These are phyloP conservation scores for Adiantum capillusveneris DNA, from an alignment of 75 land plant species.

Conservation along the genomic window DNA sequence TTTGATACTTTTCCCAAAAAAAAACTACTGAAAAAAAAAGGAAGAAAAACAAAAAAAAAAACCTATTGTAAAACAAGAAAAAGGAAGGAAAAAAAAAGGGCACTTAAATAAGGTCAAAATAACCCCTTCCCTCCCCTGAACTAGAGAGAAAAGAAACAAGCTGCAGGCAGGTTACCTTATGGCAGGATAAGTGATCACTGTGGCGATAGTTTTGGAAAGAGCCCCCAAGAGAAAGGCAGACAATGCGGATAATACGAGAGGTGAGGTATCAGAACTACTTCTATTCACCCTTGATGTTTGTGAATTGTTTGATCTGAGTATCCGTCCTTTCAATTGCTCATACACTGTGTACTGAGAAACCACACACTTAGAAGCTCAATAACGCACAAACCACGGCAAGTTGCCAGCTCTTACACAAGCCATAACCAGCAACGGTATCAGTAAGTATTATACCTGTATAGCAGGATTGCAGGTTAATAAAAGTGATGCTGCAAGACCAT, in stretches of 20 bases:
- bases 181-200: constrained; percentile 79
- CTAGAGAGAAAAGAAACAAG: too few species aligned
- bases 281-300: too few species aligned
- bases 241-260: constrained; percentile 70
- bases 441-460: constrained; percentile 34
- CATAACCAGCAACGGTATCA: too few species aligned
- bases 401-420: not conserved
- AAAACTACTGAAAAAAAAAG: too few species aligned
- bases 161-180: constrained; percentile 47
- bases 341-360: constrained; percentile 84
- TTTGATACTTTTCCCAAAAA: too few species aligned
- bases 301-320: constrained; percentile 9
- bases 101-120: too few species aligned
- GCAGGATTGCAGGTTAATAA: constrained; percentile 42
- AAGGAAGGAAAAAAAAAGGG: too few species aligned
- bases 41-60: too few species aligned
- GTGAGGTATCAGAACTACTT: constrained; percentile 27
- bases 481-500: constrained; percentile 43
- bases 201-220: constrained; percentile 77
- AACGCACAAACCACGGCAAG: not conserved
- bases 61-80: too few species aligned
- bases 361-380: not conserved
- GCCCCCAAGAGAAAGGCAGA: constrained; percentile 86
- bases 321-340: constrained; percentile 69
- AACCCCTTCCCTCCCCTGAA: too few species aligned